Evolutionary conservation across 495 filamentous ascomycete genomes (phyloP), one percentile per base, ranked within the genome.

Genomic region (Lindgomyces ingoldianus): DNA sequence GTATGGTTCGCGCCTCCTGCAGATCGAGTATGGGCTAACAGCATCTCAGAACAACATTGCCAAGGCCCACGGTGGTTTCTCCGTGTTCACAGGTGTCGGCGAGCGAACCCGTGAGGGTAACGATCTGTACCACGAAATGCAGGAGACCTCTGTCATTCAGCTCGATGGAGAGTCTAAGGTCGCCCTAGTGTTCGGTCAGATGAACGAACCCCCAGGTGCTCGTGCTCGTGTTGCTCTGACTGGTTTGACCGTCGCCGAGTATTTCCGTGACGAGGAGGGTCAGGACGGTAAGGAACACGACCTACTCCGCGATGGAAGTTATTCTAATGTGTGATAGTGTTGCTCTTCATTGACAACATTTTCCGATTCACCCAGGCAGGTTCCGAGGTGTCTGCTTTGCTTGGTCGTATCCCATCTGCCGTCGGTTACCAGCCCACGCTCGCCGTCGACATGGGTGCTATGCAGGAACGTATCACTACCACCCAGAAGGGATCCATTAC

Each of bases 81-180:
- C 94, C 69, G 95, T 98, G 74, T 98, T 98, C 88, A 96, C 91
- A 77, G 94, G 94, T 91, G 94, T 98, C 80, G 94, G 94, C 75
- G 94, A 98, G 89, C 94, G 94, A 84, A 98, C 94, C 75, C 94
- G 94, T 89, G 94, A 98, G 88, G 94, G 94, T 87, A 98, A 98
- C 87, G 94, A 98, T 88, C 82, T 98, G 86, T 98, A 98, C 89
- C 95, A 98, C 84, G 94, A 98, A 89, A 98, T 98, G 94, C 94
- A 98, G 85, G 93, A 98, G 84, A 98, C 94, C 75, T 87, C 88
- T 82, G 94, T 98, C 86, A 98, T 98, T 82, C 84, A 98, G 80
- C 91, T 98, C 65, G 94, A 98, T 67, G 94, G 94, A 81, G 92
- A 96, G 73, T 98, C 94, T 79, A 98, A 98, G 89, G 94, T 98